Evolutionary conservation across 306 rosid genomes (phyloP).

Genomic region (Canavalia gladiata): DNA sequence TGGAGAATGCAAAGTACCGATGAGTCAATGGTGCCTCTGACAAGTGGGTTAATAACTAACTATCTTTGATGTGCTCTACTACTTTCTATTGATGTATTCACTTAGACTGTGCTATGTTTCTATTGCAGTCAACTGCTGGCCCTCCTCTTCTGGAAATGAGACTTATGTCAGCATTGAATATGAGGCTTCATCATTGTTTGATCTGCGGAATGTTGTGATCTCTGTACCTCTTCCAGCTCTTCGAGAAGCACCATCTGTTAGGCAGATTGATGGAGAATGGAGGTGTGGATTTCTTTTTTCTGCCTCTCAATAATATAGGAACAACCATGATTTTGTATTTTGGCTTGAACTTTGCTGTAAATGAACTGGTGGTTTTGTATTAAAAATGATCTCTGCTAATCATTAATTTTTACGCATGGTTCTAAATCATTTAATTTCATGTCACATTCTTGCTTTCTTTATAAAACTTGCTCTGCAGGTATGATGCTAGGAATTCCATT

Average conservation of each 20-base stretch:
- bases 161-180: slow-evolving; percentile 96
- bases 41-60: slow-evolving; percentile 63
- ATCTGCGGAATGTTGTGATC: slow-evolving; percentile 77
- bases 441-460: slow-evolving; percentile 6
- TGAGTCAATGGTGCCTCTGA: slow-evolving; percentile 84
- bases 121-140: slow-evolving; percentile 98
- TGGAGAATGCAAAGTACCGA: slow-evolving; percentile 96
- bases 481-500: slow-evolving; percentile 84
- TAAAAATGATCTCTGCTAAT: neutral
- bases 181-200: slow-evolving; percentile 90
- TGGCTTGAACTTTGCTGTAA: slow-evolving; percentile 23
- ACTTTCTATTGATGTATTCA: slow-evolving; percentile 32
- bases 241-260: slow-evolving; percentile 87
- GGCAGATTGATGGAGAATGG: slow-evolving; percentile 92
- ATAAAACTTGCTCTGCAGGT: slow-evolving; percentile 63
- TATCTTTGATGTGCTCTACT: slow-evolving; percentile 1
- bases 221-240: slow-evolving; percentile 97
- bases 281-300: slow-evolving; percentile 58
- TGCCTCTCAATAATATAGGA: slow-evolving; percentile 1
- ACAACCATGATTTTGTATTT: neutral
- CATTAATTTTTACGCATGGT: neutral
- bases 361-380: slow-evolving; percentile 8
- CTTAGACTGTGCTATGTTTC: slow-evolving; percentile 38
- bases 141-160: slow-evolving; percentile 95
- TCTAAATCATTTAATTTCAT: slow-evolving; percentile 15